These are phyloP conservation scores for Ustilago loliicola DNA, from an alignment of 1,284 basidiomycete genomes.

Conservation along the genomic window DNA sequence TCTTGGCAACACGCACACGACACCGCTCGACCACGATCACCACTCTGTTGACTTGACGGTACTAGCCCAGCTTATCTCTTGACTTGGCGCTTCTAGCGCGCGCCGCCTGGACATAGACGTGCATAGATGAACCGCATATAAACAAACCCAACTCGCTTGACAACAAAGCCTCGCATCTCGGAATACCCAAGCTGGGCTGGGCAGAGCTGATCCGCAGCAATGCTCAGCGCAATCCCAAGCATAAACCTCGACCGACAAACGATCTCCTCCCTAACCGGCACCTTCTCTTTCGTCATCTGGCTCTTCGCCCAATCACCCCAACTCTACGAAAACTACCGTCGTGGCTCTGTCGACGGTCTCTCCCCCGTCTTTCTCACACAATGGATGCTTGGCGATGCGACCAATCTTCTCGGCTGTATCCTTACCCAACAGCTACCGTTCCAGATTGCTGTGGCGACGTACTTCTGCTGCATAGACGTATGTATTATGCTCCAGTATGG, in stretches of 20 bases:
- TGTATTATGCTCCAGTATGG: constrained; percentile 57
- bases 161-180: too few species aligned
- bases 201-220: not conserved
- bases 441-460: constrained; percentile 64
- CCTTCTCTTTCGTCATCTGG: constrained; percentile 63
- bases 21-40: too few species aligned
- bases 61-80: constrained; percentile 2
- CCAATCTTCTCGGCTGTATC: constrained; percentile 66
- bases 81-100: not conserved
- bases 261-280: constrained; percentile 58
- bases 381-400: constrained; percentile 69
- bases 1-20: too few species aligned
- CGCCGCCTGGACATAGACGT: too few species aligned
- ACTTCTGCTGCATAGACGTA: constrained; percentile 64
- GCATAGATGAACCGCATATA: not conserved
- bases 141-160: too few species aligned
- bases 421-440: constrained; percentile 67
- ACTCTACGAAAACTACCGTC: constrained; percentile 64
- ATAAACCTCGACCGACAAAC: constrained; percentile 40
- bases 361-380: constrained; percentile 66
- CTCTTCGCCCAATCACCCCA: constrained; percentile 69
- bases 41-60: too few species aligned
- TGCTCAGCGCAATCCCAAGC: too few species aligned
- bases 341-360: constrained; percentile 63
- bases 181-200: too few species aligned